These are phyloP conservation scores for Teunomyces stri DNA, from an alignment of 805 yeast species.

Conservation along the genomic window DNA sequence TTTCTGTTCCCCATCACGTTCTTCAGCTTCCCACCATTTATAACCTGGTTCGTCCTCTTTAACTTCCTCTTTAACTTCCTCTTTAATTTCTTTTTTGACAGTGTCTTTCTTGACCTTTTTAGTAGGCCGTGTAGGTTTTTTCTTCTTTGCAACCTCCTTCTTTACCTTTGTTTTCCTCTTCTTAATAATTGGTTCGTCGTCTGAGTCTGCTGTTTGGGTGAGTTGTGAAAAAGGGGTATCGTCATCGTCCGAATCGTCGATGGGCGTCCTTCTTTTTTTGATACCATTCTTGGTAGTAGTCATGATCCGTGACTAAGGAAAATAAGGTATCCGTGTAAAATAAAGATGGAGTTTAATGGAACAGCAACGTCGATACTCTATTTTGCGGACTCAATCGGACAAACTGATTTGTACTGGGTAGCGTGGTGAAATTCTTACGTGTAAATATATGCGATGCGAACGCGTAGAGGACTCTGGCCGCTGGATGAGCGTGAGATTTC, in stretches of 20 bases:
- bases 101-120: slow-evolving; percentile 11
- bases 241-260: slow-evolving; percentile 11
- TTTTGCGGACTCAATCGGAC: not conserved
- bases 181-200: not conserved
- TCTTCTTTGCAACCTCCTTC: slow-evolving; percentile 6
- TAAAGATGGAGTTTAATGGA: not conserved
- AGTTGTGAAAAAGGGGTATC: slow-evolving; percentile 16
- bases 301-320: not conserved
- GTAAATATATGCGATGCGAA: not conserved
- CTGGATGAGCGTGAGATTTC: not conserved
- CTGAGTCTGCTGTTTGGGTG: not conserved
- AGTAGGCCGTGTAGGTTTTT: not conserved
- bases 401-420: not conserved
- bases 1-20: slow-evolving; percentile 63
- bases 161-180: slow-evolving; percentile 11
- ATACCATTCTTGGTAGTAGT: not conserved
- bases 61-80: slow-evolving; percentile 9
- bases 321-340: not conserved
- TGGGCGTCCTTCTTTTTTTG: not conserved
- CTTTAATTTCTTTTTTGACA: not conserved
- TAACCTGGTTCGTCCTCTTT: slow-evolving; percentile 17
- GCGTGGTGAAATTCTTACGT: not conserved
- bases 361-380: not conserved
- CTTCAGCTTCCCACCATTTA: slow-evolving; percentile 79
- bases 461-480: not conserved